Evolutionary conservation across 805 yeast species (phyloP), one percentile per base, ranked within the genome.

Genomic region (Scheffersomyces ergatensis): DNA sequence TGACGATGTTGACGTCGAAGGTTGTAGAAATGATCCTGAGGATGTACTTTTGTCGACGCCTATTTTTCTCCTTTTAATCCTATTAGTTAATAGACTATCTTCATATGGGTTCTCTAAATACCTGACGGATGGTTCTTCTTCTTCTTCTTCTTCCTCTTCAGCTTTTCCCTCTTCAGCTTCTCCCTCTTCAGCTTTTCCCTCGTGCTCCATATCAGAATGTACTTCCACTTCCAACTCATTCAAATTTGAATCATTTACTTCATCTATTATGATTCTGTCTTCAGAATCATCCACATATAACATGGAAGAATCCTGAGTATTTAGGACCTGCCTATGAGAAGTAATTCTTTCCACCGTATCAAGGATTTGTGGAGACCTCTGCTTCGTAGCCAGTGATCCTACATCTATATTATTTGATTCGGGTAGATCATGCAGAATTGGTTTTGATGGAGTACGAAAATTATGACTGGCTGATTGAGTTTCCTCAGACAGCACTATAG

Each of bases 301-400:
- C 9, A 37, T 38, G 3, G 18, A 17, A 20, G 42, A 49, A 33
- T 59, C 64, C 40, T 57, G 62, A 7, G 63, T 56, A 39, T 56
- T 56, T 1, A 47, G 17, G 1, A 69, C 74, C 42, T 69, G 72
- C 6, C 62, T 51, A n/a, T 65, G 47, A 17, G 61, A 47, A 31
- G 33, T 39, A 7, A 33, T 34, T 24, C 40, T 42, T 36, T 56
- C 57, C 2, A 43, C 47, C 1, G 60, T 54, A 7, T 8, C 7
- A 14, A 18, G 32, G 18, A 29, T 18, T 15, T 29, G 32, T n/a
- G 15, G 9, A 7, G 24, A 7, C 9, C 9, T 21, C 24, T 21
- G 9, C 9, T 21, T 21, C 9, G 24, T 21, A 21, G 24, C 8
- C 5, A 14, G 32, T 5, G 17, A 8, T 29, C 7, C 14, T 12